phyloP scores from a whole-genome alignment of 2,329 filamentous ascomycete species.

The Magnaporthales sp. region DNA sequence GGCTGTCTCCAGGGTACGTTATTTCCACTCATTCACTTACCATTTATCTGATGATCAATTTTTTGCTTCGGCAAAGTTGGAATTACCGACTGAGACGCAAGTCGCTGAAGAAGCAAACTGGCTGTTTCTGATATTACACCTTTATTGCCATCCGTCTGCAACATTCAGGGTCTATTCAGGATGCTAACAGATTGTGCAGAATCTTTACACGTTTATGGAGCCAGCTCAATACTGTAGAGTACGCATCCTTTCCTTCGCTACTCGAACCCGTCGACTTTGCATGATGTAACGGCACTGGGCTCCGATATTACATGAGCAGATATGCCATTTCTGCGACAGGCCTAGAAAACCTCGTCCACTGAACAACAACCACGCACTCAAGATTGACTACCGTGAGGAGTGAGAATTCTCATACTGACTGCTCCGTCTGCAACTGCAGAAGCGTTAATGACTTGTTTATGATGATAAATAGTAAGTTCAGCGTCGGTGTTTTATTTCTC shows the following conservation, averaged over 20 bases:
- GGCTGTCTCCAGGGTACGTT: not conserved
- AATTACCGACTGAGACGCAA: conserved; percentile 83
- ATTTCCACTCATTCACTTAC: conserved; percentile 6
- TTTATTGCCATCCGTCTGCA: not conserved
- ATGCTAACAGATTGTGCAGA: not conserved
- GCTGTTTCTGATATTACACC: conserved; percentile 65
- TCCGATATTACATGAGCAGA: conserved; percentile 79
- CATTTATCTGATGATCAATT: conserved; percentile 56
- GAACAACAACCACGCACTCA: conserved; percentile 34
- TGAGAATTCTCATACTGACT: not conserved
- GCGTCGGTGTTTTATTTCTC: conserved; percentile 7
- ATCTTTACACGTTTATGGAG: not conserved
- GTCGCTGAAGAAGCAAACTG: conserved; percentile 72
- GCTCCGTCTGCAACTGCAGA: not conserved
- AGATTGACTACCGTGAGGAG: not conserved
- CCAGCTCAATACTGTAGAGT: not conserved
- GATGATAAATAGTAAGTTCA: conserved; percentile 9
- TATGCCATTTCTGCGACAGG: conserved; percentile 88
- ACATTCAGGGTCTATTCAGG: not conserved
- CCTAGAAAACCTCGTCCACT: conserved; percentile 99
- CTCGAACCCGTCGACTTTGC: conserved; percentile 17
- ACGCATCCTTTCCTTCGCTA: not conserved
- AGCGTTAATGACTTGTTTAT: not conserved
- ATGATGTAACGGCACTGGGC: conserved; percentile 98
- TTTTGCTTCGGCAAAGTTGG: conserved; percentile 68